phyloP scores from a whole-genome alignment of 768 basidiomycete species.

The Naganishia randhawae region DNA sequence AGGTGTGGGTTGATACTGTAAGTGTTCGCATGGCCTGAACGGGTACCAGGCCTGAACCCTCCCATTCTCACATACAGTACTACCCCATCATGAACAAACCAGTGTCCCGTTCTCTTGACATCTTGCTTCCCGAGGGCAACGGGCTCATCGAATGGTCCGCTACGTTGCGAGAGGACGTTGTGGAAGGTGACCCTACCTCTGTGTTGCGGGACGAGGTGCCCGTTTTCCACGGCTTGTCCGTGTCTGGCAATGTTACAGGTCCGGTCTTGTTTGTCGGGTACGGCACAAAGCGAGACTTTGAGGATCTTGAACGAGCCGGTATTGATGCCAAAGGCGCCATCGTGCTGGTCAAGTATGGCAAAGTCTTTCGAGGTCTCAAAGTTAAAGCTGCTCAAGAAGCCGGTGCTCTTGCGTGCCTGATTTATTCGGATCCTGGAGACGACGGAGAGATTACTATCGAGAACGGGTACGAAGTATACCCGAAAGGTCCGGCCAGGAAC shows the following conservation, averaged over 20 bases:
- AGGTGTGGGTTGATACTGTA: slow-evolving; percentile 50
- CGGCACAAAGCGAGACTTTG: slow-evolving; percentile 70
- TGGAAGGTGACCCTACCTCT: slow-evolving; percentile 70
- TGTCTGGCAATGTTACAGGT: slow-evolving; percentile 64
- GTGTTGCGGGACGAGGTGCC: slow-evolving; percentile 66
- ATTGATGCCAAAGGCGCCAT: slow-evolving; percentile 72
- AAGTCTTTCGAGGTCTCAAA: slow-evolving; percentile 79
- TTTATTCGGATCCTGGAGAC: slow-evolving; percentile 81
- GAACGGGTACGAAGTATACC: slow-evolving; percentile 74
- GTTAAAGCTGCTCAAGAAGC: slow-evolving; percentile 71
- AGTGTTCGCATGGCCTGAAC: slow-evolving; percentile 16
- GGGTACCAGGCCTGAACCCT: neutral
- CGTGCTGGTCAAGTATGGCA: slow-evolving; percentile 68
- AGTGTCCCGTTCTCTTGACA: slow-evolving; percentile 63
- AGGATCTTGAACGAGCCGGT: slow-evolving; percentile 62
- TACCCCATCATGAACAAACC: slow-evolving; percentile 83
- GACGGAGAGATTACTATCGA: slow-evolving; percentile 72
- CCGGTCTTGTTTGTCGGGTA: slow-evolving; percentile 69
- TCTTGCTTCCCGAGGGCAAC: slow-evolving; percentile 59
- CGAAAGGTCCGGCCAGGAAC: slow-evolving; percentile 82
- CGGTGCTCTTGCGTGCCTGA: slow-evolving; percentile 67
- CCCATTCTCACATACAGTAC: slow-evolving; percentile 57
- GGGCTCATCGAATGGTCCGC: slow-evolving; percentile 61
- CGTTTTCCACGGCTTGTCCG: slow-evolving; percentile 81
- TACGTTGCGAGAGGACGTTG: slow-evolving; percentile 68